Base-by-base conservation (phyloP, 257 asterid genomes). In the Solanum bukasovii region DNA sequence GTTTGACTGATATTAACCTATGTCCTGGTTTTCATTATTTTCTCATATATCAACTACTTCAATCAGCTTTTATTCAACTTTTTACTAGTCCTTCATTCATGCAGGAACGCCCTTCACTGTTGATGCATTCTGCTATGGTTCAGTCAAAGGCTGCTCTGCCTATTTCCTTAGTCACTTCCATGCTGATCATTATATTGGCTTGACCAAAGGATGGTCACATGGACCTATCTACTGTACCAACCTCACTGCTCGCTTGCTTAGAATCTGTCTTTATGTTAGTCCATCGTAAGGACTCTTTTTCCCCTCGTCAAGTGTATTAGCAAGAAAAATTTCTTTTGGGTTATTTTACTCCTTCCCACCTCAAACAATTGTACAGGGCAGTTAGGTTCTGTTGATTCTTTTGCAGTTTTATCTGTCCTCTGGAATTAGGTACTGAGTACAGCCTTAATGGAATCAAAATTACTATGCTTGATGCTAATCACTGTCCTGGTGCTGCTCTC, bases 401-500 rank as follows among this genome's bases (percentile, higher is more conserved):
- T 79, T 77, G 72, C 70, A 89, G 89, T 13, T 65, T 37, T 29
- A 83, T 89, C 40, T 82, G 34, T 84, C 83, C 89, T 52, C 82
- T 89, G 25, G 87, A 89, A 38, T 21, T 89, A 27, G 89, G 74
- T 13, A 77, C 82, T n/a, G 88, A 89, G 27, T 84, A 84, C 52
- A 35, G 13, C 23, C 59, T 89, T 42, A 59, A 89, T 65, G 91
- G 91, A 87, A 68, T 87, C 63, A 87, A 77, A 75, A 89, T 89
- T 33, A 87, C 91, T 21, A 84, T 89, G 90, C 90, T 89, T 87
- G 91, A 89, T 84, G 91, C 90, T 31, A 89, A 89, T 29, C 88
- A 89, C 70, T 89, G 90, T 79, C 91, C 91, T 38, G 91, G 91
- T 40, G 91, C 90, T 38, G 91, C 91, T 49, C 88, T 89, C 81